These are phyloP conservation scores for Mucor saturninus DNA, from an alignment of 371 early-diverging fungal species.

Conservation along the genomic window DNA sequence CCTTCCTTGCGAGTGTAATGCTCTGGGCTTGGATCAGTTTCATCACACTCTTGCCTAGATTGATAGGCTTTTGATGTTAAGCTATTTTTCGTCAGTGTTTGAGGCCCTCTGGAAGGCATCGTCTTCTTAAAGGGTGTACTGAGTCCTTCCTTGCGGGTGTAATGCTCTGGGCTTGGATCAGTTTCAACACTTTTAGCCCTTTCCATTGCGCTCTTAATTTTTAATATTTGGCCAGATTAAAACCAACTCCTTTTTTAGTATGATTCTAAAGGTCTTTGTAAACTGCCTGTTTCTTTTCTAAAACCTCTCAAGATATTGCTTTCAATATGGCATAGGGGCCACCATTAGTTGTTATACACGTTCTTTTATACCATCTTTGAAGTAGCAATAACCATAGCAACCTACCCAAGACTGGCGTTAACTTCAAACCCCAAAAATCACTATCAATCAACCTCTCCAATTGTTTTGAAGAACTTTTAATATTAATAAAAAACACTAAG, in stretches of 20 bases:
- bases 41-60: conserved; percentile 13
- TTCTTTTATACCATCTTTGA: no score
- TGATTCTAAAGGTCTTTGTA: no score
- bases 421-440: no score
- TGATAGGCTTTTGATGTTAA: conserved; percentile 16
- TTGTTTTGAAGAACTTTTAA: conserved; percentile 10
- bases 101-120: conserved; percentile 18
- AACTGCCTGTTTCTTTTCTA: no score
- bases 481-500: conserved; percentile 5
- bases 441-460: conserved; percentile 5
- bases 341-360: no score
- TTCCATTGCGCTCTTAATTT: conserved; percentile 16
- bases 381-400: no score
- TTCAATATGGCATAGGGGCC: no score
- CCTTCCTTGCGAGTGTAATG: no score
- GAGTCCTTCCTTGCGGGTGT: no score
- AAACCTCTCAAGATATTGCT: no score
- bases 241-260: no score
- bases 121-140: conserved; percentile 22
- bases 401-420: no score
- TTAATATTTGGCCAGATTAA: conserved; percentile 5
- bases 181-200: conserved; percentile 13
- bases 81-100: conserved; percentile 15
- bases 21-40: conserved; percentile 23
- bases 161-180: conserved; percentile 17